Evolutionary conservation across 2,329 filamentous ascomycete species (phyloP).

Genomic region (Rhytidhysteron rufulum): DNA sequence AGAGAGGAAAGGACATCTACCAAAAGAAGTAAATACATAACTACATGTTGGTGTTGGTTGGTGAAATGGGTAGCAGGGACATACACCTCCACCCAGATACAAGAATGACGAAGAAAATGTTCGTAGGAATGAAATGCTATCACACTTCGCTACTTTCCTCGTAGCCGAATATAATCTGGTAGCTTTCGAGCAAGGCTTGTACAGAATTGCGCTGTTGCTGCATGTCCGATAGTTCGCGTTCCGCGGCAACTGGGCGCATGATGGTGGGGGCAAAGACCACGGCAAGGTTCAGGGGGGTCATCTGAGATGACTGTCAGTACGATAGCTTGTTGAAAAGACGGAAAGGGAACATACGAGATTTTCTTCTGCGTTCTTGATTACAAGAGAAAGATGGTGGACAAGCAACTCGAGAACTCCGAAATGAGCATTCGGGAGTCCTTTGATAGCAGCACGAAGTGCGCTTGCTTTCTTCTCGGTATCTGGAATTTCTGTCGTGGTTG

Average conservation of each 20-base stretch:
- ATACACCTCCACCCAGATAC: background rate
- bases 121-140: background rate
- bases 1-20: background rate
- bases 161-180: constrained; percentile 67
- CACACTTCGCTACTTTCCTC: constrained; percentile 15
- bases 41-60: background rate
- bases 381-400: constrained; percentile 85
- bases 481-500: constrained; percentile 52
- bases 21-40: background rate
- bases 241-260: constrained; percentile 84
- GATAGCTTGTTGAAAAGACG: background rate
- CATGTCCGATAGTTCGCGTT: constrained; percentile 95
- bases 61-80: background rate
- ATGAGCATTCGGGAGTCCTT: constrained; percentile 76
- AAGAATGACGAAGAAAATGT: background rate
- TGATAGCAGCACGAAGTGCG: constrained; percentile 69
- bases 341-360: constrained; percentile 65
- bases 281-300: constrained; percentile 93
- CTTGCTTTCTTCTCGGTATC: constrained; percentile 47
- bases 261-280: constrained; percentile 98
- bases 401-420: constrained; percentile 88
- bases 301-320: constrained; percentile 47
- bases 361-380: constrained; percentile 75
- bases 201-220: constrained; percentile 88
- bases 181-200: constrained; percentile 90